A percentile compares a stretch with the other conserved stretches of the same genome.
Conservation (phyloP, 1,284 basidiomycete species). For the Baeospora myosura region DNA sequence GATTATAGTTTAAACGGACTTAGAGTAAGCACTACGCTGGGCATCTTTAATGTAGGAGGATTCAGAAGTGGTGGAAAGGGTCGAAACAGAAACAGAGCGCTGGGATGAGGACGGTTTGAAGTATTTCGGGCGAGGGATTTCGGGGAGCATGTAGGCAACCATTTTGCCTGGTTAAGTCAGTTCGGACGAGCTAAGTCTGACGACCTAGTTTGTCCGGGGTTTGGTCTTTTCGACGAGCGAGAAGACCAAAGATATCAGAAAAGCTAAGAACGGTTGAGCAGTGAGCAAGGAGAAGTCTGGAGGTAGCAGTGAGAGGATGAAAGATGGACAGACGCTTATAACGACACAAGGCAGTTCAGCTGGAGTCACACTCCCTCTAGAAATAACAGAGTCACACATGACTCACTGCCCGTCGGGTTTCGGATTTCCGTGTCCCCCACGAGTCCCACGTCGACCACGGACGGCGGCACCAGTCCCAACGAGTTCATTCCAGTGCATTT, state of each 20-base stretch:
- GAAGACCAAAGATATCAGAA: neutral
- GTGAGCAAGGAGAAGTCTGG: no score
- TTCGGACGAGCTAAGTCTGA: slow-evolving; percentile 34
- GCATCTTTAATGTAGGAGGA: slow-evolving; percentile 16
- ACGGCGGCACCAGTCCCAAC: neutral
- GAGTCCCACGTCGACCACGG: neutral
- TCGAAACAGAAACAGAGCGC: slow-evolving; percentile 14
- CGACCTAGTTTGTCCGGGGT: slow-evolving; percentile 34
- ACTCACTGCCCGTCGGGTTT: no score
- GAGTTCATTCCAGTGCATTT: neutral
- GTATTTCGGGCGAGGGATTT: slow-evolving; percentile 20
- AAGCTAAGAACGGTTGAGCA: neutral
- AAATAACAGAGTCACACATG: no score
- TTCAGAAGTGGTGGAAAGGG: slow-evolving; percentile 14
- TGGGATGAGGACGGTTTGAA: slow-evolving; percentile 14
- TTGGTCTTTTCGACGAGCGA: slow-evolving; percentile 5
- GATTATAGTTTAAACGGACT: slow-evolving; percentile 24
- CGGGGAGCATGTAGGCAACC: slow-evolving; percentile 22
- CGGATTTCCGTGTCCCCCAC: no score
- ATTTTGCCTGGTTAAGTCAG: slow-evolving; percentile 27
- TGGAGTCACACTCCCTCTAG: no score
- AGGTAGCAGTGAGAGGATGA: neutral
- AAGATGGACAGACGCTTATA: neutral
- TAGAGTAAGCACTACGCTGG: slow-evolving; percentile 27
- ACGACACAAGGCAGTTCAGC: neutral